These are phyloP conservation scores for Rosa persica DNA, from an alignment of 306 rosid genomes.

Conservation along the genomic window DNA sequence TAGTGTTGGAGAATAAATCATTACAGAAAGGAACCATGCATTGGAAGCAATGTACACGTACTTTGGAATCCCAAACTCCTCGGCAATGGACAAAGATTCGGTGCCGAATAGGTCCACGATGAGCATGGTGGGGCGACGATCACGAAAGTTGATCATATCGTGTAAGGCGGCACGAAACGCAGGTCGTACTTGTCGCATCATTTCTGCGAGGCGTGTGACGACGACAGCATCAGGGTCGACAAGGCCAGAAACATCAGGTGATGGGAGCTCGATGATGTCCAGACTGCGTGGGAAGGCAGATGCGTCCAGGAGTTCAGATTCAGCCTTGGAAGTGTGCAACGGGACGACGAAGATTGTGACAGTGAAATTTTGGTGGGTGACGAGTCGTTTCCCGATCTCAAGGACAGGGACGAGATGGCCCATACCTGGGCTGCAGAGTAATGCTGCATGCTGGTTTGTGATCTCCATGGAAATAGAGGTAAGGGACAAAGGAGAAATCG, in stretches of 20 bases:
- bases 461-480: not conserved
- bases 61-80: slow-evolving; percentile 41
- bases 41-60: slow-evolving; percentile 36
- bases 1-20: slow-evolving; percentile 24
- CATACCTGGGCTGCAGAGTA: slow-evolving; percentile 50
- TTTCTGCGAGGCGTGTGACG: slow-evolving; percentile 6
- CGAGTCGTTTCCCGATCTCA: slow-evolving; percentile 46
- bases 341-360: slow-evolving; percentile 44
- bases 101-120: slow-evolving; percentile 52
- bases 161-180: not conserved
- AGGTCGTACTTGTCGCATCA: slow-evolving; percentile 33
- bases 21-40: slow-evolving; percentile 49
- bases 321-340: slow-evolving; percentile 28
- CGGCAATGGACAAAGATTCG: slow-evolving; percentile 38
- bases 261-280: slow-evolving; percentile 38
- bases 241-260: slow-evolving; percentile 12
- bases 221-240: slow-evolving; percentile 3
- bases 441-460: slow-evolving; percentile 25
- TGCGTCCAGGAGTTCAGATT: slow-evolving; percentile 27
- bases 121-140: slow-evolving; percentile 29
- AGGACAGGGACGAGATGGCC: slow-evolving; percentile 53
- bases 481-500: no score
- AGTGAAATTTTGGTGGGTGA: slow-evolving; percentile 31
- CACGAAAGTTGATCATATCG: not conserved
- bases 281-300: slow-evolving; percentile 3